These are phyloP conservation scores for Colletotrichum sidae DNA, from an alignment of 2,329 filamentous ascomycete genomes.

Conservation along the genomic window DNA sequence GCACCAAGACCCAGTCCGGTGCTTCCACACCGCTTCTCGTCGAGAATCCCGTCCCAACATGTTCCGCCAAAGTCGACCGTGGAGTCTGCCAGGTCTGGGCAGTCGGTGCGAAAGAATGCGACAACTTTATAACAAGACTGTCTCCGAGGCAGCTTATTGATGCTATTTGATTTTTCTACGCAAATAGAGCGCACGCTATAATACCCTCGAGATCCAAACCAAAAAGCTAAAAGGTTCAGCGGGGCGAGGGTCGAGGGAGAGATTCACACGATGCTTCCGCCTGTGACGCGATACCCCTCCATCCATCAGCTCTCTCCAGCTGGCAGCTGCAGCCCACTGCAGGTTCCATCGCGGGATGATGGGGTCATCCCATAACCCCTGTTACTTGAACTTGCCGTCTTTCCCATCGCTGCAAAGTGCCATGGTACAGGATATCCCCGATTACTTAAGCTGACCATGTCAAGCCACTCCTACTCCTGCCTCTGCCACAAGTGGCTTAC, in stretches of 20 bases:
- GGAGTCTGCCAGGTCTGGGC: too few species aligned
- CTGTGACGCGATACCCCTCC: constrained; percentile 3
- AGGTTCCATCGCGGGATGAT: constrained; percentile 32
- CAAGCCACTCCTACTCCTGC: constrained; percentile 4
- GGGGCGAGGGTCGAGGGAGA: too few species aligned
- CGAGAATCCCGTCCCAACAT: constrained; percentile 26
- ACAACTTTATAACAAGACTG: too few species aligned
- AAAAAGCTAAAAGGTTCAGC: too few species aligned
- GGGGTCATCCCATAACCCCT: constrained; percentile 23
- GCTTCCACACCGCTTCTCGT: constrained; percentile 34
- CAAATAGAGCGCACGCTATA: too few species aligned
- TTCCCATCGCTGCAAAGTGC: neutral
- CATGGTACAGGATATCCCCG: too few species aligned
- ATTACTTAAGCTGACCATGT: neutral
- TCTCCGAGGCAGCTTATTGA: too few species aligned
- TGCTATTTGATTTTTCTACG: too few species aligned
- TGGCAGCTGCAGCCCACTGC: constrained; percentile 35
- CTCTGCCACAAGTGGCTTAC: constrained; percentile 20
- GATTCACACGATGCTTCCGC: too few species aligned
- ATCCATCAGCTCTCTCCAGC: constrained; percentile 19
- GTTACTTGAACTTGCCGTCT: neutral
- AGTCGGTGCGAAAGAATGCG: too few species aligned
- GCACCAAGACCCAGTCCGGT: constrained; percentile 10
- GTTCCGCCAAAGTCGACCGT: constrained; percentile 18
- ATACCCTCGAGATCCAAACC: too few species aligned